Evolutionary conservation across 768 basidiomycete species (phyloP).

Genomic region (Calocybe cyanea): DNA sequence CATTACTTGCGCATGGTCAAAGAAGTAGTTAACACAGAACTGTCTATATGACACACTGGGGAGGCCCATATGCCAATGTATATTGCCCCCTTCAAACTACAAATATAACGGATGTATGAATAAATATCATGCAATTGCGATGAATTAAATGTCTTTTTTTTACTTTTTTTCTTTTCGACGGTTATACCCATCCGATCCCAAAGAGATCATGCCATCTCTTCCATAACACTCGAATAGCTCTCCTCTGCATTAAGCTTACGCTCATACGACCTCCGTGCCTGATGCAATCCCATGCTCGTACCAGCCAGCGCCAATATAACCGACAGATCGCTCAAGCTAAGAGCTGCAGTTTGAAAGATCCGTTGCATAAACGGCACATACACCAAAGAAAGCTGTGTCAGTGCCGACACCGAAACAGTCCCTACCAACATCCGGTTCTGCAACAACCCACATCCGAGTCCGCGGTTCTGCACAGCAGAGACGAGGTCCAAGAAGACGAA

Average conservation of each 20-base stretch:
- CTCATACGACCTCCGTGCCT: slow-evolving; percentile 77
- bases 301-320: slow-evolving; percentile 67
- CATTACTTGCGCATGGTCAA: not conserved
- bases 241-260: slow-evolving; percentile 52
- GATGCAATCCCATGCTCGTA: slow-evolving; percentile 68
- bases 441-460: slow-evolving; percentile 76
- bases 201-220: slow-evolving; percentile 51
- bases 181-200: no score
- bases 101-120: not conserved
- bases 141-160: no score
- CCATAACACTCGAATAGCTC: slow-evolving; percentile 46
- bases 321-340: slow-evolving; percentile 62
- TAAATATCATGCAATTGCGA: no score
- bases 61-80: not conserved
- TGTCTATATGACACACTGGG: no score
- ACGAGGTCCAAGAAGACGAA: slow-evolving; percentile 98
- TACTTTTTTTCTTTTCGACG: no score
- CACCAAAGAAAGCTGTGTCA: slow-evolving; percentile 81
- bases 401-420: slow-evolving; percentile 83
- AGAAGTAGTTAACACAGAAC: no score
- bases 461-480: slow-evolving; percentile 92
- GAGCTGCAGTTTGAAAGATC: slow-evolving; percentile 90
- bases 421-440: slow-evolving; percentile 88
- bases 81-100: not conserved
- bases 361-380: slow-evolving; percentile 90